These are phyloP conservation scores for Blastomyces silverae DNA, from an alignment of 2,329 filamentous ascomycete genomes.

Conservation along the genomic window DNA sequence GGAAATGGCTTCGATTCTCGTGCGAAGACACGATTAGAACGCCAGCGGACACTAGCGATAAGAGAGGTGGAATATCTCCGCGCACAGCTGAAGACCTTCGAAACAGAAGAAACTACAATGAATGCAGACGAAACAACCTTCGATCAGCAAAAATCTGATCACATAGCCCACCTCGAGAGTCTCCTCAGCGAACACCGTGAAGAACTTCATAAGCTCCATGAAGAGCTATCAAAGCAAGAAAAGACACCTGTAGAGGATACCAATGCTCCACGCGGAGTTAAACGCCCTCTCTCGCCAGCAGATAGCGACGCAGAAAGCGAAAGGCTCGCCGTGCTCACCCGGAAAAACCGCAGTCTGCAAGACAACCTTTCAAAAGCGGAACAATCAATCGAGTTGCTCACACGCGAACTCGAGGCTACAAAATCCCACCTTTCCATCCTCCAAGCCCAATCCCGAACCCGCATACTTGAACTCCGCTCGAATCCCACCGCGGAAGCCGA, in stretches of 20 bases:
- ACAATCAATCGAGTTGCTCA: conserved; percentile 62
- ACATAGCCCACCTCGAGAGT: conserved; percentile 75
- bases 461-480: conserved; percentile 77
- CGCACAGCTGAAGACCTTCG: conserved; percentile 81
- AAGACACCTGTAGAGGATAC: conserved; percentile 32
- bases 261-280: conserved; percentile 47
- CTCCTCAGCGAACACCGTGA: conserved; percentile 78
- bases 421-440: conserved; percentile 64
- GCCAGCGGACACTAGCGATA: conserved; percentile 74
- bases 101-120: conserved; percentile 81
- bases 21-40: conserved; percentile 66
- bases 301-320: conserved; percentile 54
- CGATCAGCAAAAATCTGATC: conserved; percentile 65
- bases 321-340: conserved; percentile 72
- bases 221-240: conserved; percentile 65
- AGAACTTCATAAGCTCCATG: conserved; percentile 68
- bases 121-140: conserved; percentile 59
- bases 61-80: conserved; percentile 94
- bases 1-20: conserved; percentile 54
- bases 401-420: conserved; percentile 66
- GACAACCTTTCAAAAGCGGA: conserved; percentile 65
- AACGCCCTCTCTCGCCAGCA: conserved; percentile 57
- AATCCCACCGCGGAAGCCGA: conserved; percentile 86
- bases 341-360: conserved; percentile 81
- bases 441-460: conserved; percentile 64